A percentile compares a stretch with the other conserved stretches of the same genome.
phyloP scores from a whole-genome alignment of 2,329 filamentous ascomycete genomes.

The Lachnellula arida region DNA sequence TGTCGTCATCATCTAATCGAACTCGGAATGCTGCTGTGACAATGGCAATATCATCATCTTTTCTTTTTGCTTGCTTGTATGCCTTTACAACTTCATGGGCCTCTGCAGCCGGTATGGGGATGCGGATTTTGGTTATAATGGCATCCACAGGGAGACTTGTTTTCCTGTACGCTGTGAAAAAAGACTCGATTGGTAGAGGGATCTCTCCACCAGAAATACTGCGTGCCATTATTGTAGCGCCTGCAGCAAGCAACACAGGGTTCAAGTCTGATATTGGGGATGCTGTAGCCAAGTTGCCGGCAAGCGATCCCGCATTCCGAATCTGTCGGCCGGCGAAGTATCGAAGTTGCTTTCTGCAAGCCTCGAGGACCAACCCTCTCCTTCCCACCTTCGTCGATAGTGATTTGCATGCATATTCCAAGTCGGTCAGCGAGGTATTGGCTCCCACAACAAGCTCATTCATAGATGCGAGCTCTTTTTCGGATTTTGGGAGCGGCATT shows the following conservation, averaged over 20 bases:
- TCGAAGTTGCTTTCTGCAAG: conserved; percentile 80
- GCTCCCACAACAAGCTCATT: conserved; percentile 85
- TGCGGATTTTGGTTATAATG: conserved; percentile 80
- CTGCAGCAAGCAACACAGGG: conserved; percentile 84
- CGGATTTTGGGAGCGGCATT: conserved; percentile 70
- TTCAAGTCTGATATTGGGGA: conserved; percentile 97
- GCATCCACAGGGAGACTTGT: conserved; percentile 79
- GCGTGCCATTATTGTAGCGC: conserved; percentile 68
- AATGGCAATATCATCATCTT: conserved; percentile 98
- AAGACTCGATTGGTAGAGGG: conserved; percentile 85
- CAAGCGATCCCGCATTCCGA: conserved; percentile 68
- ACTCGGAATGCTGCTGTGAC: conserved; percentile 84
- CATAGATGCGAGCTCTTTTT: conserved; percentile 51
- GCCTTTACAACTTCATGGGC: conserved; percentile 75
- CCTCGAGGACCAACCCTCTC: conserved; percentile 66
- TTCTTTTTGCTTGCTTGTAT: conserved; percentile 95
- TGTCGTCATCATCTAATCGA: conserved; percentile 60
- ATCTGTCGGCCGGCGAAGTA: conserved; percentile 96
- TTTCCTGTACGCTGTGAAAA: conserved; percentile 86
- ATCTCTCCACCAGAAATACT: conserved; percentile 68
- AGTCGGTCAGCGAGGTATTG: conserved; percentile 86
- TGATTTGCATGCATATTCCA: conserved; percentile 66
- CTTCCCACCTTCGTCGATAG: conserved; percentile 48
- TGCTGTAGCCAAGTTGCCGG: conserved; percentile 89
- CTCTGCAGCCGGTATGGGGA: conserved; percentile 69